Percentiles rank a stretch among this genome's conserved stretches.
phyloP scores from a whole-genome alignment of 2,329 filamentous ascomycete species.

The Neoarthrinium moseri region DNA sequence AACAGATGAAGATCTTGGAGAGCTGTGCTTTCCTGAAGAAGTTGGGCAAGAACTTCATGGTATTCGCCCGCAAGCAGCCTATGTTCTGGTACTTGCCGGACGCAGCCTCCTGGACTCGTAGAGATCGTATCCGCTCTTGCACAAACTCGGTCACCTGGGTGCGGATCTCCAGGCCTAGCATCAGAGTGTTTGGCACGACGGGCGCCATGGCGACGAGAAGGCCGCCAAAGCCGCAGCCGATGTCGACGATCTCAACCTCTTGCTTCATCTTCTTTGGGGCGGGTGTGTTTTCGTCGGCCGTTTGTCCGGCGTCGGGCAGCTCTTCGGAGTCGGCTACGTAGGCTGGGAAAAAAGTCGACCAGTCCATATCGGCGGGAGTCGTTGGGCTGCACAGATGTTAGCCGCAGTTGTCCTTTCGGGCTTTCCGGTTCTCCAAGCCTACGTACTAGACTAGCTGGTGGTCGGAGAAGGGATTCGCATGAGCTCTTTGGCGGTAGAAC shows the following conservation, averaged over 20 bases:
- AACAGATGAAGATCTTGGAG: constrained; percentile 93
- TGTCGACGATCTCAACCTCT: constrained; percentile 89
- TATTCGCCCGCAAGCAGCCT: constrained; percentile 85
- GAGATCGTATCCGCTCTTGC: constrained; percentile 78
- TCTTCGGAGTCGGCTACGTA: constrained; percentile 50
- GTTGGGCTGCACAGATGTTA: constrained; percentile 60
- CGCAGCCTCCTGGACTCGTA: constrained; percentile 64
- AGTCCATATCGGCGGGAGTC: constrained; percentile 84
- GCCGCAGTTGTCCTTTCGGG: too few species aligned
- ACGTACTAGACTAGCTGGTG: constrained; percentile 84
- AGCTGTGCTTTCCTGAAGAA: constrained; percentile 85
- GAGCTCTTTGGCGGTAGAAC: constrained; percentile 93
- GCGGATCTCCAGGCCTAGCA: constrained; percentile 91
- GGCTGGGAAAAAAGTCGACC: constrained; percentile 79
- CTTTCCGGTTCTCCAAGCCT: not conserved
- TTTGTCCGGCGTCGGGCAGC: constrained; percentile 22
- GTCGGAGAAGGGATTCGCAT: constrained; percentile 97
- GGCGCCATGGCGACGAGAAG: constrained; percentile 83
- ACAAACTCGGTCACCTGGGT: constrained; percentile 89
- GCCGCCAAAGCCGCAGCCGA: constrained; percentile 95
- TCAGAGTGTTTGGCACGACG: constrained; percentile 74
- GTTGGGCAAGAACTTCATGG: constrained; percentile 99
- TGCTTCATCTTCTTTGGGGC: constrained; percentile 48
- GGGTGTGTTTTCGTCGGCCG: constrained; percentile 9
- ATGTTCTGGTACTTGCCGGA: constrained; percentile 75